These are phyloP conservation scores for Cladobotryum protrusum DNA, from an alignment of 2,329 filamentous ascomycete genomes.

Conservation along the genomic window DNA sequence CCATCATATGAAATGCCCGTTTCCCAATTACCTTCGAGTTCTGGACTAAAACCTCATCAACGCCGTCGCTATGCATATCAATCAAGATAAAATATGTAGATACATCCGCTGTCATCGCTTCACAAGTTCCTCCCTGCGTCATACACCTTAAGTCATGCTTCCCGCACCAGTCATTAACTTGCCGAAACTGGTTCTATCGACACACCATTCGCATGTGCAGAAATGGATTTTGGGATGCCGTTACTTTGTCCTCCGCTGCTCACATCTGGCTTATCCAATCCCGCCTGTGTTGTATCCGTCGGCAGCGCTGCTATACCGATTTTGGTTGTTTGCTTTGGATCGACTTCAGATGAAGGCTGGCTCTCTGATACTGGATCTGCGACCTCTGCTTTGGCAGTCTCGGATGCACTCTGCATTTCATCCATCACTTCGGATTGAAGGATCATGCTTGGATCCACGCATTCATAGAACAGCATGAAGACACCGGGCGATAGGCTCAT, in stretches of 20 bases:
- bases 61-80: slow-evolving; percentile 24
- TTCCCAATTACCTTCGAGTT: not conserved
- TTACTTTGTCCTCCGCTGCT: too few relatives aligned
- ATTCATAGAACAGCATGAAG: slow-evolving; percentile 97
- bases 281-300: not conserved
- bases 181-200: too few relatives aligned
- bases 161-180: too few relatives aligned
- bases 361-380: not conserved
- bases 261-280: not conserved
- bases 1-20: not conserved
- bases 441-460: slow-evolving; percentile 49
- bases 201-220: too few relatives aligned
- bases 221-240: too few relatives aligned
- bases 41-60: slow-evolving; percentile 10
- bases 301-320: not conserved
- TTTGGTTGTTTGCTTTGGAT: not conserved
- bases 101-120: too few relatives aligned
- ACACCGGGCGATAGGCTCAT: slow-evolving; percentile 67
- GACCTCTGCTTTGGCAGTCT: slow-evolving; percentile 10
- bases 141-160: too few relatives aligned
- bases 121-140: too few relatives aligned
- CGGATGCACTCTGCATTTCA: slow-evolving; percentile 17
- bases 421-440: slow-evolving; percentile 26
- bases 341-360: not conserved
- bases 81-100: not conserved